Evolutionary conservation across 2,329 filamentous ascomycete species (phyloP).

Genomic region (Acrocalymma vagum): DNA sequence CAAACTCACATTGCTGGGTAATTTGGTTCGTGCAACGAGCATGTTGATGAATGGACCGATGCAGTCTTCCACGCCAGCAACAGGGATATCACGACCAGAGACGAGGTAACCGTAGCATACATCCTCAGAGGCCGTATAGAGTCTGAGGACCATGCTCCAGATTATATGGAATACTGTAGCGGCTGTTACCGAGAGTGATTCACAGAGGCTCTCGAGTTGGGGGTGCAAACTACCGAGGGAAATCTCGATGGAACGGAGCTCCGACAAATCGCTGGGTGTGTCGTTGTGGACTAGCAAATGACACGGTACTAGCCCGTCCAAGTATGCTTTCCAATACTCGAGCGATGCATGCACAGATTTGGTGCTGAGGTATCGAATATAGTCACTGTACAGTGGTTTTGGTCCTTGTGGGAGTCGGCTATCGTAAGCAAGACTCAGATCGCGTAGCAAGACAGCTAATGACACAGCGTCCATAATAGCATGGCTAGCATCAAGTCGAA

Average conservation of each 20-base stretch:
- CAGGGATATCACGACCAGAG: constrained; percentile 44
- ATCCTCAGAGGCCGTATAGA: constrained; percentile 32
- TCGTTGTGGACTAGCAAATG: constrained; percentile 10
- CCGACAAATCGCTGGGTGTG: constrained; percentile 12
- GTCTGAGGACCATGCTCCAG: constrained; percentile 35
- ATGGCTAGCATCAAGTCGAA: constrained; percentile 19
- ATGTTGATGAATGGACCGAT: constrained; percentile 51
- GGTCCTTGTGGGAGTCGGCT: constrained; percentile 18
- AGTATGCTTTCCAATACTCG: constrained; percentile 13
- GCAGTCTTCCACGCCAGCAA: constrained; percentile 51
- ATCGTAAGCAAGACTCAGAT: constrained; percentile 14
- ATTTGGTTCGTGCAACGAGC: constrained; percentile 38
- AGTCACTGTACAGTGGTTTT: constrained; percentile 16
- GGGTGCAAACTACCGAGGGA: constrained; percentile 2
- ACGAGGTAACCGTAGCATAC: constrained; percentile 52
- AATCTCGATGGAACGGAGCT: constrained; percentile 7
- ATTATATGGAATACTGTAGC: constrained; percentile 41
- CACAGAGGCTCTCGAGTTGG: constrained; percentile 35
- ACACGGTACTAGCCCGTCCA: constrained; percentile 12
- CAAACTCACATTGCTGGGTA: constrained; percentile 49
- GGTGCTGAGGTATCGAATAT: constrained; percentile 12
- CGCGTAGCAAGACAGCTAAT: constrained; percentile 7
- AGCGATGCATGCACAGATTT: constrained; percentile 1
- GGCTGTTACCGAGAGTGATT: constrained; percentile 50
- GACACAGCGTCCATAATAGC: constrained; percentile 16